Evolutionary conservation across 805 yeast genomes (phyloP).

Genomic region (Ogataea parapolymorpha): DNA sequence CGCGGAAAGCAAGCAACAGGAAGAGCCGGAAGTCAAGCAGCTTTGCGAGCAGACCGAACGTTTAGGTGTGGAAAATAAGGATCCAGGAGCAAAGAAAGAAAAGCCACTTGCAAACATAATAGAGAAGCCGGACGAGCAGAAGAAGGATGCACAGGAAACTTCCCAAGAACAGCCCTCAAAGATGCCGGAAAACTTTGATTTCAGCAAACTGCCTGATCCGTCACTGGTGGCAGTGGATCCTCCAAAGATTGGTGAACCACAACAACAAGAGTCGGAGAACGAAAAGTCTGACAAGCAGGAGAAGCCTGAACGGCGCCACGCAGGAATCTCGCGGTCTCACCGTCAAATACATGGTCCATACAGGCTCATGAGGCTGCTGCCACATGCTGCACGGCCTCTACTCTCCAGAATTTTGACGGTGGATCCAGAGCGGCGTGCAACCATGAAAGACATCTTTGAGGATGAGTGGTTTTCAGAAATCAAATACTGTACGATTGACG

Average conservation of each 20-base stretch:
- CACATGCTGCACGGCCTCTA: conserved; percentile 80
- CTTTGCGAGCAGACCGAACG: conserved; percentile 2
- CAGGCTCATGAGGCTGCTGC: conserved; percentile 72
- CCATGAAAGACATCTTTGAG: conserved; percentile 57
- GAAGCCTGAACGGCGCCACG: conserved; percentile 35
- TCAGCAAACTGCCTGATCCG: conserved; percentile 34
- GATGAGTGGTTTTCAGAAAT: conserved; percentile 74
- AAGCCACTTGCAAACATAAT: neutral
- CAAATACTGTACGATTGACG: conserved; percentile 53
- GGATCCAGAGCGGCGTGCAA: conserved; percentile 61
- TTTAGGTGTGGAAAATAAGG: conserved; percentile 5
- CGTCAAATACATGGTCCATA: conserved; percentile 79
- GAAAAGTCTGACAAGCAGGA: conserved; percentile 1
- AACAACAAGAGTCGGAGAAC: conserved; percentile 4
- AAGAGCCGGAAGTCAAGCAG: neutral
- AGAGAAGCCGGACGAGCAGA: too few relatives aligned
- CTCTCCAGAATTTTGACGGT: conserved; percentile 62
- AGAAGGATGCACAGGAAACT: conserved; percentile 4
- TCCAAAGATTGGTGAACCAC: conserved; percentile 3
- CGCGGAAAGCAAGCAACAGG: neutral
- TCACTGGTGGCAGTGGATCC: conserved; percentile 22
- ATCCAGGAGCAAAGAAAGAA: neutral
- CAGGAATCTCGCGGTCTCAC: conserved; percentile 33
- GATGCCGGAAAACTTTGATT: conserved; percentile 34
- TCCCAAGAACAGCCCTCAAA: conserved; percentile 13